A percentile compares a stretch with the other conserved stretches of the same genome.
These are phyloP conservation scores for Mycena galericulata DNA, from an alignment of 768 basidiomycete species.

Conservation along the genomic window DNA sequence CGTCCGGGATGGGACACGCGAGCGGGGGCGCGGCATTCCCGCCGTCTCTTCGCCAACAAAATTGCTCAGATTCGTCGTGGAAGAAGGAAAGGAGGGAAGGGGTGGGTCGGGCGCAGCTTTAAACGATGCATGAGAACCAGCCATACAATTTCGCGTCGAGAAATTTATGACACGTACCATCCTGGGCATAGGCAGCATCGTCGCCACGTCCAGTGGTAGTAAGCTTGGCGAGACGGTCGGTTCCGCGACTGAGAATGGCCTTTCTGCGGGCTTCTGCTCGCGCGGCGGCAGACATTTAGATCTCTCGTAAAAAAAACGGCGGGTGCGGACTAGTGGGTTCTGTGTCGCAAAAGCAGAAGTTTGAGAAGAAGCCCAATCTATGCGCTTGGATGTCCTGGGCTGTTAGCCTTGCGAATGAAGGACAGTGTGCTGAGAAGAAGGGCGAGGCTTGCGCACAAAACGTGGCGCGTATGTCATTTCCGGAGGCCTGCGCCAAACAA, in stretches of 20 bases:
- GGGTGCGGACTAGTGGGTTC: not conserved
- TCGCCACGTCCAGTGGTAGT: slow-evolving; percentile 80
- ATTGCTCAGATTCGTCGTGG: slow-evolving; percentile 41
- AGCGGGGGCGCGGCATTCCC: slow-evolving; percentile 6
- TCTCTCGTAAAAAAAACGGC: not conserved
- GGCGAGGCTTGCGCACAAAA: not conserved
- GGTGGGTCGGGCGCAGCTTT: slow-evolving; percentile 52
- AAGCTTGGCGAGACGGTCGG: slow-evolving; percentile 82
- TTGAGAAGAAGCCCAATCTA: no score
- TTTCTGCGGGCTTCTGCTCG: slow-evolving; percentile 83
- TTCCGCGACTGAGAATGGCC: slow-evolving; percentile 79
- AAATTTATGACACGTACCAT: slow-evolving; percentile 51
- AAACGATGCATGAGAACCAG: no score
- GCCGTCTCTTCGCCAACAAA: slow-evolving; percentile 61
- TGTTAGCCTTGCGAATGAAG: no score
- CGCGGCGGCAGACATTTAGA: slow-evolving; percentile 64
- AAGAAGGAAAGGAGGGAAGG: slow-evolving; percentile 45
- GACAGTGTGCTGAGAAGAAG: no score
- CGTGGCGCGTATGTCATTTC: slow-evolving; percentile 17
- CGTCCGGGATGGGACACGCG: slow-evolving; percentile 45
- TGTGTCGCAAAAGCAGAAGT: no score
- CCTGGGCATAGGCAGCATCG: slow-evolving; percentile 66
- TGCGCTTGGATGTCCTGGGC: no score
- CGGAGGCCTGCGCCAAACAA: slow-evolving; percentile 7
- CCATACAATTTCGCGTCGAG: slow-evolving; percentile 22